These are phyloP conservation scores for Globisporangium viniferum DNA, from an alignment of 352 stramenopile species.

Conservation along the genomic window DNA sequence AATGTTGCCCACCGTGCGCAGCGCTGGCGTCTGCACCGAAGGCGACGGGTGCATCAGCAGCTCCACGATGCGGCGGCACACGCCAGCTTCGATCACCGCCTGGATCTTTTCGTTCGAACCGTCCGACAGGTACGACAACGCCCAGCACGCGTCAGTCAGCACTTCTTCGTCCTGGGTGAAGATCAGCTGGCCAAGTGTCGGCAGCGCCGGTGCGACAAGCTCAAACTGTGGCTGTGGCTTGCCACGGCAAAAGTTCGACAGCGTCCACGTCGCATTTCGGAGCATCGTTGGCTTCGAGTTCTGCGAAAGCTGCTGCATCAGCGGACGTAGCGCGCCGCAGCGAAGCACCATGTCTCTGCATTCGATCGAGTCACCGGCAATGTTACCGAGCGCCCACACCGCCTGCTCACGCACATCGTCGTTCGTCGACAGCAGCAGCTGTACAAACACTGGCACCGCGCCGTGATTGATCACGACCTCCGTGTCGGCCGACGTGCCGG, in stretches of 20 bases:
- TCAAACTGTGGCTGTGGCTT: conserved; percentile 95
- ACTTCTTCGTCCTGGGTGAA: conserved; percentile 98
- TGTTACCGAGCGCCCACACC: conserved; percentile 99
- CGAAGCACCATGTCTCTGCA: conserved; percentile 96
- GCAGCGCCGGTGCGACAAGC: conserved; percentile 91
- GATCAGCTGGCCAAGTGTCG: conserved; percentile 96
- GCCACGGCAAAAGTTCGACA: conserved; percentile 98
- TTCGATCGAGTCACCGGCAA: conserved; percentile 96
- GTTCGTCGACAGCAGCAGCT: conserved; percentile 94
- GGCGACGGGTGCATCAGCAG: conserved; percentile 86
- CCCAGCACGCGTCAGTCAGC: conserved; percentile 99
- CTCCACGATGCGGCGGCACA: conserved; percentile 96
- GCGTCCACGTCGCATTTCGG: conserved; percentile 98
- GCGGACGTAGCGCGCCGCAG: conserved; percentile 91
- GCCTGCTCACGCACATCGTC: conserved; percentile 97
- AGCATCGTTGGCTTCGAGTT: conserved; percentile 94
- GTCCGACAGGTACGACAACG: conserved; percentile 97
- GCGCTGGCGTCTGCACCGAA: conserved; percentile 79
- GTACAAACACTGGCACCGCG: conserved; percentile 97
- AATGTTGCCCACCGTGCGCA: conserved; percentile 96
- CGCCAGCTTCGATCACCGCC: conserved; percentile 96
- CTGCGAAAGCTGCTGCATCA: conserved; percentile 93
- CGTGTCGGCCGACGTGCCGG: conserved; percentile 97
- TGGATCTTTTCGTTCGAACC: conserved; percentile 99
- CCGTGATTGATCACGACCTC: conserved; percentile 97